Evolutionary conservation across 2,329 filamentous ascomycete species (phyloP), one percentile per base, ranked within the genome.

Genomic region (Fusarium sp.): DNA sequence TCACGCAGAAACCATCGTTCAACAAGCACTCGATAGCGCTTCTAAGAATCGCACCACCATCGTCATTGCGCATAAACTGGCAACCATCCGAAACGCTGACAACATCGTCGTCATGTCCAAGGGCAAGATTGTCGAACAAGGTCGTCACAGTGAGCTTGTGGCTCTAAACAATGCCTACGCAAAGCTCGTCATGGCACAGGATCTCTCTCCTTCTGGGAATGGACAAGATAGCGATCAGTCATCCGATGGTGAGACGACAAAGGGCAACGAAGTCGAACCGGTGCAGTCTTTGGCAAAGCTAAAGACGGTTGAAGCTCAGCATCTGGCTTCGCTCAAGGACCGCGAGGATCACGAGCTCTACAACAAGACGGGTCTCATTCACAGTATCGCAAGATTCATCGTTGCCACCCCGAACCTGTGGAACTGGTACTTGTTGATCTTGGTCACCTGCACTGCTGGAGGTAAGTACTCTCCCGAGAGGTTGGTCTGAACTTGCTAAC

Each of bases 41-140:
- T 88, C 88, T 0, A 80, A 83, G 46, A 85, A 86, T 38, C 83
- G 90, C 6, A 93, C 91, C 0, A 92, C 90, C 0, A 89, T 93
- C 33, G 85, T 90, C 9, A 90, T 93, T 60, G 90, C 91, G 0
- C 89, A 91, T 79, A 83, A 88, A 4, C 81, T 91, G 1, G 85
- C 86, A 0, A 90, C 88, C 0, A 88, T 90, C 60, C 85, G 85
- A 67, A 84, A 88, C 55, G 91, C 91, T 0, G 89, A 93, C 73
- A 87, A 89, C 55, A 92, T 93, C 36, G 82, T 92, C 6, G 91
- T 93, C 5, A 83, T 92, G 75, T 83, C 86, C 2, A 82, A 87
- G 67, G 91, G 91, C 0, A 79, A 82, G 33, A 86, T 91, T 5
- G 80, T 90, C 2, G 91, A 93, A 77, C 84, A 89, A 74, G 91